A percentile compares a stretch with the other conserved stretches of the same genome.
Conservation (phyloP, 192 early-diverging fungal genomes). For the Backusella macrospora region DNA sequence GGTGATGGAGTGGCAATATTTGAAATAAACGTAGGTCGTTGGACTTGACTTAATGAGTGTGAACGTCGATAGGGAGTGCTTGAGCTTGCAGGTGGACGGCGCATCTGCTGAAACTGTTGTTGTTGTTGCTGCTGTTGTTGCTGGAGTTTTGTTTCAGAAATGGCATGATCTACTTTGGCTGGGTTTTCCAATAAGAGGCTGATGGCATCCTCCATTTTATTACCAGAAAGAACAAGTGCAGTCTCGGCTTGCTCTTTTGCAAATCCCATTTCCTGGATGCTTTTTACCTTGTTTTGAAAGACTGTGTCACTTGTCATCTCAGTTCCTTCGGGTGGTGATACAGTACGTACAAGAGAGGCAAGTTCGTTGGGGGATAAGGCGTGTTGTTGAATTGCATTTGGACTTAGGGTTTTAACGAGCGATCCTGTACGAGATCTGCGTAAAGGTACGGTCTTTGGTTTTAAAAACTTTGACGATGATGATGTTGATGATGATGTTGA, state of each 20-base stretch:
- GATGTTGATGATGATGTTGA: neutral
- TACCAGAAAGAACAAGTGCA: conserved; percentile 56
- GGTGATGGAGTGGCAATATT: conserved; percentile 12
- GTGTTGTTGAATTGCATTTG: neutral
- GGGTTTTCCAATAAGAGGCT: conserved; percentile 62
- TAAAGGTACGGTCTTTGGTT: neutral
- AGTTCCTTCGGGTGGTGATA: neutral
- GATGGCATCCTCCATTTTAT: conserved; percentile 62
- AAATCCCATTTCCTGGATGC: conserved; percentile 75
- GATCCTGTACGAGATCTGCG: neutral
- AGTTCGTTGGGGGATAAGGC: neutral
- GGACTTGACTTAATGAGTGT: conserved; percentile 16
- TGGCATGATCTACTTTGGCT: conserved; percentile 39
- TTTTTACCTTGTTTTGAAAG: conserved; percentile 35
- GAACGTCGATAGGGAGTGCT: conserved; percentile 22
- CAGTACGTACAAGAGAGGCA: neutral
- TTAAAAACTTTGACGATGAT: conserved; percentile 1
- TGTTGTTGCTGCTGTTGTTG: neutral
- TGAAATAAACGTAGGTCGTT: conserved; percentile 15
- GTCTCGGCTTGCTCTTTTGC: conserved; percentile 58
- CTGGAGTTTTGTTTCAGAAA: neutral
- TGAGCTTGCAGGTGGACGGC: neutral
- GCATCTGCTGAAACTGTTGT: neutral
- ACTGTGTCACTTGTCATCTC: neutral
- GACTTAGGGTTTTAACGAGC: neutral